Base-by-base conservation (phyloP, 164 flowering plant genomes). In the Chloranthus sessilifolius region DNA sequence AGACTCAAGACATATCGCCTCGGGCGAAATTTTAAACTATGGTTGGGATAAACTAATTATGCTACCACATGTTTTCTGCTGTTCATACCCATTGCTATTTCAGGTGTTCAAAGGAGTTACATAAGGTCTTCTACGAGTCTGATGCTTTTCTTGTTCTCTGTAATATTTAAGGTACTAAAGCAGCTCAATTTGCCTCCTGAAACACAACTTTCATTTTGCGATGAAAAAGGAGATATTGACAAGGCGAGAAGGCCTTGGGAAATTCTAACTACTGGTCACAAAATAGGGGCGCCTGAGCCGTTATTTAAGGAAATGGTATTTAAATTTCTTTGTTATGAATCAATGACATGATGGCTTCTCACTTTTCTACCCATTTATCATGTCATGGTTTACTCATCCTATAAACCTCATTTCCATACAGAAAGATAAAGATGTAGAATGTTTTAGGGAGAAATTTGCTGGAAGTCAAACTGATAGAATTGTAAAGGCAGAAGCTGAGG, bases 381-480 rank as follows among this genome's bases (percentile, higher is more conserved):
- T 30, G 8, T 27, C 0, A 17, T 30, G 7, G 7, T 16, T 17
- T 29, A 30, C 19, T 28, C 22, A 29, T 29, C 36, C 11, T 1
- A 19, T 47, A 20, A 20, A 47, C 10, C 19, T 63, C 4, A 52
- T 15, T 42, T 46, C 22, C 44, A 15, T 50, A 37, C 79, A 88
- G 98, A 76, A 71, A 75, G 85, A 82, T 64, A 88, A 91, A 15
- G 80, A 80, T 35, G 83, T 88, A 2, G 71, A 76, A 33, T 45
- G 37, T 36, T 75, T 47, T 48, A 74, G 85, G 54, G 45, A 58
- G 35, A 83, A 70, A 62, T 91, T 80, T 77, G 82, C 96, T 46
- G 98, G 98, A 60, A 91, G 92, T 69, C 96, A 91, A 60, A 83
- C 88, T 50, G 95, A 91, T 47, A 76, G 98, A 62, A 65, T 63